Evolutionary conservation across 2,329 filamentous ascomycete genomes (phyloP), one percentile per base, ranked within the genome.

Genomic region (Dactylellina haptotyla): DNA sequence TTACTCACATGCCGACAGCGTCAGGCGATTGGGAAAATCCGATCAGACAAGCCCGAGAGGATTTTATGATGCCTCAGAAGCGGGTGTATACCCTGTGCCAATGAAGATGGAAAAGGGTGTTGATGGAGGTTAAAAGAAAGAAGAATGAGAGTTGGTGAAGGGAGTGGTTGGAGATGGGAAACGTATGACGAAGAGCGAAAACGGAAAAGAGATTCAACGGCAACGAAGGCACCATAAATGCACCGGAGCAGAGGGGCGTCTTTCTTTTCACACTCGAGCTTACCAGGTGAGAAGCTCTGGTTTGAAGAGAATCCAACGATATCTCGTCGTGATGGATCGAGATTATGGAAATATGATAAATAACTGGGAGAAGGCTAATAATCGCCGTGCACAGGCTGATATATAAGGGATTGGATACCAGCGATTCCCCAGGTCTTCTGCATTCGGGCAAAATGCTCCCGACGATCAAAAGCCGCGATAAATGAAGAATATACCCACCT

Each of bases 381-480:
- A 62, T 26, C 39, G 30, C 67, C 59, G 53, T 53, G 61, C 51
- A 50, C 51, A 34, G 66, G 53, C 32, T 59, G 30, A 41, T 51
- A 64, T 65, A 72, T 65, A 58, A 65, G 65, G 67, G 67, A 72
- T 59, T 65, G n/a, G n/a, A n/a, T 69, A 65, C 67, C 59, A 59
- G 20, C 20, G 51, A 54, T 45, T 32, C 39, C 54, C 28, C 25
- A 53, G 53, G 6, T 51, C n/a, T n/a, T n/a, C n/a, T n/a, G n/a
- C n/a, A n/a, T n/a, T n/a, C n/a, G 18, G 41, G 30, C 39, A 57
- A 54, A 58, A 23, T 10, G 25, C 41, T 41, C 30, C 28, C 59
- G 34, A 12, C 4, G 26, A 45, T 39, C 34, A 18, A 25, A 54
- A 16, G 32, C n/a, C 30, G 30, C 18, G 10, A 53, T 20, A 25